Evolutionary conservation across 176 grass and related monocot genomes (phyloP), one percentile per base, ranked within the genome.

Genomic region (Paspalum notatum): DNA sequence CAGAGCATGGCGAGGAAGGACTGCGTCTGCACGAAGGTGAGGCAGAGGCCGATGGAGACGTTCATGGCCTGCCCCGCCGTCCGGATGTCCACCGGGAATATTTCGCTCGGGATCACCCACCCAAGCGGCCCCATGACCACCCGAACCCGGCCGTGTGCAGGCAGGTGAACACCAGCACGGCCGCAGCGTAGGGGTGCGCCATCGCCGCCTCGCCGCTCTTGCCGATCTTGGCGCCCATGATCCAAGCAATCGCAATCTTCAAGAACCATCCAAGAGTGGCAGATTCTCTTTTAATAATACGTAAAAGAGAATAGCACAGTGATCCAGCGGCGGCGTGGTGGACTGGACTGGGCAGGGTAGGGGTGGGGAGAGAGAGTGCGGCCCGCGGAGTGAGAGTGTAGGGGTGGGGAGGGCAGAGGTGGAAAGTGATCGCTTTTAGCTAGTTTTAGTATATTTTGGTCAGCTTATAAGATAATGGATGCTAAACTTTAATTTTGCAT

Each of bases 1-100:
- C 94, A 97, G 68, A 97, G 80, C 91, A 94, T 94, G 72, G 91
- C 20, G n/a, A 97, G 89, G 82, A 94, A 97, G 44, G 82, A 51
- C 77, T 97, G 91, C 81, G 89, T 87, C 81, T 94, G 89, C 56
- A 94, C 78, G 87, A 94, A 97, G 39, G 87, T 97, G 18, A 84
- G 71, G 43, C 66, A 53, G 48, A 97, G 83, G 39, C 64, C 52
- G 71, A 94, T 67, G 70, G 89, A 88, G 44, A 89, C 85, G 60
- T 82, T 91, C 77, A 97, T 76, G 62, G 82, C 83, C 73, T 94
- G 94, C 65, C 91, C 94, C 2, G 91, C 89, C 71, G 94, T 92
- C 42, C 91, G 89, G 72, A 97, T 86, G 76, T 94, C 94, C 53
- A 94, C 76, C 3, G 94, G 94, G 74, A 94, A 97, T 45, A 94